Base-by-base conservation (phyloP, 495 filamentous ascomycete species). In the Darksidea phi region DNA sequence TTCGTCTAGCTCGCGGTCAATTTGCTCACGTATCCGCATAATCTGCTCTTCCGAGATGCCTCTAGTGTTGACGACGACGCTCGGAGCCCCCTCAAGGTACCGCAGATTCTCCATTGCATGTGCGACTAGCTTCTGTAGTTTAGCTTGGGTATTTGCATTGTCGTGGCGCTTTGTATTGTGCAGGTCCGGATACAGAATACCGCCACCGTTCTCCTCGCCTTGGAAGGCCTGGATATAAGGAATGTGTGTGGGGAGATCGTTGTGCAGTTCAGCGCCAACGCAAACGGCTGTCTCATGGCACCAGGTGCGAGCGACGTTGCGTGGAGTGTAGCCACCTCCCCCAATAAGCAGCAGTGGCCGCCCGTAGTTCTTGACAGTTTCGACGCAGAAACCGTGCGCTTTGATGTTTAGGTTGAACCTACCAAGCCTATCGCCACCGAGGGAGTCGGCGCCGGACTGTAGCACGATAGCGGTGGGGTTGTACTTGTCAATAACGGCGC, bases 321-420 rank as follows among this genome's bases (percentile, higher is more conserved):
- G 84, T 8, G 94, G 90, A n/a, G 94, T 98, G 76, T 98, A 98
- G 12, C 94, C 94, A 54, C 94, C 94, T 38, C 94, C 94, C 24
- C 94, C 94, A 58, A 97, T 86, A 66, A 98, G 83, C 49, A 98
- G 83, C 47, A 97, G 77, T 23, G 92, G 94, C 0, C 94, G 74
- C 17, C 80, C 77, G 61, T 90, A 81, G 21, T 76, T 83, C 72
- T 96, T 96, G 70, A 89, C 88, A 71, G 85, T 96, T 42, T 84
- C 84, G 61, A 97, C 89, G 75, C 95, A 97, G 61, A 86, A 85
- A 41, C 91, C 94, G 75, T 98, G 94, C 6, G 91, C 92, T 67
- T 86, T 82, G 51, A 97, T 94, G 70, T 96, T 95, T 60, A 98
- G 82, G 73, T 97, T 98, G 81, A 98, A 98, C 67, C 89, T 88